A percentile compares a stretch with the other conserved stretches of the same genome.
These are phyloP conservation scores for Annulohypoxylon moriforme DNA, from an alignment of 495 filamentous ascomycete species.

Conservation along the genomic window DNA sequence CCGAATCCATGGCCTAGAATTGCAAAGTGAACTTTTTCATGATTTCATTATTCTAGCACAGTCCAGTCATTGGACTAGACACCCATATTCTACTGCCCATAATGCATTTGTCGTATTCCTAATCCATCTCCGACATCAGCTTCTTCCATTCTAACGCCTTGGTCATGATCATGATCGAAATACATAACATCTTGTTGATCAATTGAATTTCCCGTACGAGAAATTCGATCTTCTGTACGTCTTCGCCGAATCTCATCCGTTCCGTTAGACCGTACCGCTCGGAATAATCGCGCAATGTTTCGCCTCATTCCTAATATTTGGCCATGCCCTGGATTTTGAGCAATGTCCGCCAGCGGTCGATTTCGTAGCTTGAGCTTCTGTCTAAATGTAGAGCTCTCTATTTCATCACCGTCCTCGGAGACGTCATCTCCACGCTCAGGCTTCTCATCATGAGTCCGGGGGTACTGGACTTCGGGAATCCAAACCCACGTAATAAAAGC, in stretches of 20 bases:
- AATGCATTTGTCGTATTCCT: slow-evolving; percentile 8
- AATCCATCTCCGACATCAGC: slow-evolving; percentile 26
- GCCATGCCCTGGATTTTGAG: slow-evolving; percentile 38
- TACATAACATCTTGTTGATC: neutral
- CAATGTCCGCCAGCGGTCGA: slow-evolving; percentile 35
- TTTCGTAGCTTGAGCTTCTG: slow-evolving; percentile 40
- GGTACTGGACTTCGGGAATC: slow-evolving; percentile 52
- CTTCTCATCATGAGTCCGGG: slow-evolving; percentile 33
- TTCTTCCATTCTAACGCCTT: slow-evolving; percentile 15
- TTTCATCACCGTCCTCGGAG: slow-evolving; percentile 28
- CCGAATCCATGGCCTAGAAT: too few species aligned
- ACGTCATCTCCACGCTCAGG: slow-evolving; percentile 20
- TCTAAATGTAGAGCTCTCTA: slow-evolving; percentile 17
- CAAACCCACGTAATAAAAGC: slow-evolving; percentile 52
- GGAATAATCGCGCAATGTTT: slow-evolving; percentile 35
- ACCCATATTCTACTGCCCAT: neutral
- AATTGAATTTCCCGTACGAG: neutral
- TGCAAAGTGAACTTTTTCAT: neutral
- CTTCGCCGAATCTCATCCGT: neutral
- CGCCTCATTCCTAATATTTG: slow-evolving; percentile 38
- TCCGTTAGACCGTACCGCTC: slow-evolving; percentile 7
- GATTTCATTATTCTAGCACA: too few species aligned
- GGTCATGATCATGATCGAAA: slow-evolving; percentile 1
- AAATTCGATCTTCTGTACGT: neutral
- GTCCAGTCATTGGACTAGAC: too few species aligned